These are phyloP conservation scores for Samsoniella hepiali DNA, from an alignment of 2,329 filamentous ascomycete species.

Conservation along the genomic window DNA sequence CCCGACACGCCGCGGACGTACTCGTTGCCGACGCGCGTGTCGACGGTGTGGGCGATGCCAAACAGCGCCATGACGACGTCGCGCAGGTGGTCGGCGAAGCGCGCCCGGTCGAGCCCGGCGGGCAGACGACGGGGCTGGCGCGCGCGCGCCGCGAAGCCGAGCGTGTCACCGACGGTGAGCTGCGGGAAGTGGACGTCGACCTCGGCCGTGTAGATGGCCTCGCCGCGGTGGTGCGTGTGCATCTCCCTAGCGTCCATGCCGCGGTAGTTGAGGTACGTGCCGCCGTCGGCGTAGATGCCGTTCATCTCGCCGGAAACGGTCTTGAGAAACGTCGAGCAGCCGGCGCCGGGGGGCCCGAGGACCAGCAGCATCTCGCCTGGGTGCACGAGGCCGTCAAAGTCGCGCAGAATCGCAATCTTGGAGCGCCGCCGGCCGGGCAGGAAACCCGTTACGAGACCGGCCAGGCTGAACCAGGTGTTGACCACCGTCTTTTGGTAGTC, in stretches of 20 bases:
- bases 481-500: conserved; percentile 65
- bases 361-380: conserved; percentile 71
- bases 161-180: conserved; percentile 70
- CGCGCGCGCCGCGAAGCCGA: conserved; percentile 69
- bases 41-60: conserved; percentile 40
- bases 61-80: conserved; percentile 38
- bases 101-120: conserved; percentile 47
- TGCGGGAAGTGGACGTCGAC: conserved; percentile 75
- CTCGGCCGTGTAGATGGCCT: conserved; percentile 80
- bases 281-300: conserved; percentile 66
- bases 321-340: conserved; percentile 79
- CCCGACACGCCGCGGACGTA: conserved; percentile 51
- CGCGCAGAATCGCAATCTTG: conserved; percentile 58
- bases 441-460: too few species aligned
- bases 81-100: conserved; percentile 57
- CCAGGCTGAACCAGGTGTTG: conserved; percentile 49
- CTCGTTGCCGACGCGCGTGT: conserved; percentile 52
- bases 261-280: conserved; percentile 75
- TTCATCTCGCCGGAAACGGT: conserved; percentile 76
- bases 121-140: conserved; percentile 59
- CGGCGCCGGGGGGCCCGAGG: conserved; percentile 64
- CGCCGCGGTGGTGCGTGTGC: conserved; percentile 70
- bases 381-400: conserved; percentile 62
- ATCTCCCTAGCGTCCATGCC: conserved; percentile 65
- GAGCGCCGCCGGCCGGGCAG: conserved; percentile 37